Conservation (phyloP, 179 eudicot species). For the Amaranthus tricolor region DNA sequence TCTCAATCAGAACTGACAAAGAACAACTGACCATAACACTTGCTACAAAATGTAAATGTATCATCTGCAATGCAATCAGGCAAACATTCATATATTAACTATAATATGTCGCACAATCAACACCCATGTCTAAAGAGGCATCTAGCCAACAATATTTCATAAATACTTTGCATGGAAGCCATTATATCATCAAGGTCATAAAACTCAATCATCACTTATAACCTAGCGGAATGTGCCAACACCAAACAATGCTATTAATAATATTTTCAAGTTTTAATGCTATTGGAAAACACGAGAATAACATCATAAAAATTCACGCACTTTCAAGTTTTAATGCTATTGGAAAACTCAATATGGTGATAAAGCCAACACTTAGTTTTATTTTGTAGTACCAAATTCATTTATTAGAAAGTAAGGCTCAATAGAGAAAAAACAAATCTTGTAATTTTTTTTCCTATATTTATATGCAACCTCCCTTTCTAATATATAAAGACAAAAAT, state of each 20-base stretch:
- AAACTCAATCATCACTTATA: neutral
- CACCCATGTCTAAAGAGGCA: neutral
- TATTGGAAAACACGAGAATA: neutral
- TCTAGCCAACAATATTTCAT: neutral
- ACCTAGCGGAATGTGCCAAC: neutral
- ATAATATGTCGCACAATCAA: too few relatives aligned
- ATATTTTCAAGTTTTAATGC: too few relatives aligned
- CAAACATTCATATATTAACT: neutral
- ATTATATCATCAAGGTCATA: neutral
- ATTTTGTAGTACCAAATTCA: too few relatives aligned
- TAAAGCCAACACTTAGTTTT: neutral
- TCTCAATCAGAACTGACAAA: neutral
- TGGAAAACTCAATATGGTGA: neutral
- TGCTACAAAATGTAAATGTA: neutral
- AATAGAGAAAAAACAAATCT: too few relatives aligned
- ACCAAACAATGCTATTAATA: neutral
- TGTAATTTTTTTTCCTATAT: too few relatives aligned
- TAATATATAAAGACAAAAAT: too few relatives aligned
- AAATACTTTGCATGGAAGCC: neutral
- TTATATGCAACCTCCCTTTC: too few relatives aligned
- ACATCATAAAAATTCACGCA: neutral
- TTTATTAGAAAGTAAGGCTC: too few relatives aligned
- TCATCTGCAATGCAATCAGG: neutral
- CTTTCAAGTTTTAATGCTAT: neutral
- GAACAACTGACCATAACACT: neutral